These are phyloP conservation scores for Lippia alba DNA, from an alignment of 305 asterid species.

Conservation along the genomic window DNA sequence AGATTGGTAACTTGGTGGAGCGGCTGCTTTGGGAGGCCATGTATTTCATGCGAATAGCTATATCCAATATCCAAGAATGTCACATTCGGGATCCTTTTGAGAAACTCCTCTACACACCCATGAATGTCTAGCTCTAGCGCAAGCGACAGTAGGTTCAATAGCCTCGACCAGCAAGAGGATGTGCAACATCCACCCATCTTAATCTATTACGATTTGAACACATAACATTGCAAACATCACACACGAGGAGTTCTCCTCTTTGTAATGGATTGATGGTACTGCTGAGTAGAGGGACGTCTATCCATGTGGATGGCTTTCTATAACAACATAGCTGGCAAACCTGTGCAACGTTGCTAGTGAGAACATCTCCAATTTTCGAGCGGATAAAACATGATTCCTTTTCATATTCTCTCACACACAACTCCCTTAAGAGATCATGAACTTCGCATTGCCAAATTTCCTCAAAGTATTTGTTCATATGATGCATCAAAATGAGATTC, in stretches of 20 bases:
- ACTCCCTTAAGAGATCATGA: background rate
- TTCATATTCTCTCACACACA: background rate
- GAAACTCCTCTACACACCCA: background rate
- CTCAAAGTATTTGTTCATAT: background rate
- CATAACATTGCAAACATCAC: background rate
- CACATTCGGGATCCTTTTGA: background rate
- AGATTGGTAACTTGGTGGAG: background rate
- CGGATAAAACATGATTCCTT: background rate
- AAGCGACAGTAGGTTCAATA: background rate
- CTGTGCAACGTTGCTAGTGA: accelerated
- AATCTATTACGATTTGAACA: background rate
- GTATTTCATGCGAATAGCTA: too few species aligned
- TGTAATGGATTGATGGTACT: background rate
- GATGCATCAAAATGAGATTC: too few species aligned
- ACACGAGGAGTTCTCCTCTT: background rate
- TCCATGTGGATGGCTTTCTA: background rate
- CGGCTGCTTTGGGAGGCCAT: too few species aligned
- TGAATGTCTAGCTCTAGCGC: background rate
- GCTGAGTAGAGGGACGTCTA: background rate
- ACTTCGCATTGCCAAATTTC: background rate
- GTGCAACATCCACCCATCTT: background rate
- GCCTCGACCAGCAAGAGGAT: too few species aligned
- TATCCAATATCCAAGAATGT: background rate
- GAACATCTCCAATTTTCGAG: background rate
- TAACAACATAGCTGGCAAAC: background rate